Evolutionary conservation across 208 protist species (phyloP).

Genomic region (Trypanosoma platydactyli): DNA sequence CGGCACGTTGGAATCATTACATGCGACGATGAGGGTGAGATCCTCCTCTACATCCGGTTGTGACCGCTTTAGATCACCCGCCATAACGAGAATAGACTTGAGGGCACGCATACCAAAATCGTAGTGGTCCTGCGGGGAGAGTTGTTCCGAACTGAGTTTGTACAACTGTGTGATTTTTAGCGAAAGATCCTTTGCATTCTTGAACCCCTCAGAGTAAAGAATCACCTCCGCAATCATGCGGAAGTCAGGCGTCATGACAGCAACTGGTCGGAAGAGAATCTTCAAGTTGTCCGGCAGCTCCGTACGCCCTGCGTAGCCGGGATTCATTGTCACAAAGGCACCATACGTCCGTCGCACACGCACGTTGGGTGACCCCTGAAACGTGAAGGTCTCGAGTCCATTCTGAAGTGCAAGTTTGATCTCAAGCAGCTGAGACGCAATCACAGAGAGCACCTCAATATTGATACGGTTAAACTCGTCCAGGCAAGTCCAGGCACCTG

Average conservation of each 20-base stretch:
- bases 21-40: slow-evolving; percentile 96
- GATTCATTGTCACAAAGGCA: slow-evolving; percentile 99
- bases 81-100: slow-evolving; percentile 99
- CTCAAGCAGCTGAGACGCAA: slow-evolving; percentile 96
- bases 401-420: slow-evolving; percentile 95
- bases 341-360: slow-evolving; percentile 93
- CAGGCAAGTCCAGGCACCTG: slow-evolving; percentile 98
- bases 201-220: slow-evolving; percentile 97
- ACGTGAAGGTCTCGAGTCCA: slow-evolving; percentile 84
- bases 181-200: slow-evolving; percentile 93
- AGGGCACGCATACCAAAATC: slow-evolving; percentile 99
- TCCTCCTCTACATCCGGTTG: slow-evolving; percentile 97
- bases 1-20: slow-evolving; percentile 98
- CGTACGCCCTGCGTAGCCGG: slow-evolving; percentile 98
- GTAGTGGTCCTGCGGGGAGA: slow-evolving; percentile 97
- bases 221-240: slow-evolving; percentile 98
- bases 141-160: slow-evolving; percentile 98
- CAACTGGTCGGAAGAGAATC: slow-evolving; percentile 97
- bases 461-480: slow-evolving; percentile 99
- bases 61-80: slow-evolving; percentile 96
- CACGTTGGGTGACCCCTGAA: slow-evolving; percentile 95
- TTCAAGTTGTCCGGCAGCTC: slow-evolving; percentile 99
- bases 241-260: slow-evolving; percentile 98
- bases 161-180: slow-evolving; percentile 98
- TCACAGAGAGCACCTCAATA: slow-evolving; percentile 98